These are phyloP conservation scores for Suillus variegatus DNA, from an alignment of 768 basidiomycete species.

Conservation along the genomic window DNA sequence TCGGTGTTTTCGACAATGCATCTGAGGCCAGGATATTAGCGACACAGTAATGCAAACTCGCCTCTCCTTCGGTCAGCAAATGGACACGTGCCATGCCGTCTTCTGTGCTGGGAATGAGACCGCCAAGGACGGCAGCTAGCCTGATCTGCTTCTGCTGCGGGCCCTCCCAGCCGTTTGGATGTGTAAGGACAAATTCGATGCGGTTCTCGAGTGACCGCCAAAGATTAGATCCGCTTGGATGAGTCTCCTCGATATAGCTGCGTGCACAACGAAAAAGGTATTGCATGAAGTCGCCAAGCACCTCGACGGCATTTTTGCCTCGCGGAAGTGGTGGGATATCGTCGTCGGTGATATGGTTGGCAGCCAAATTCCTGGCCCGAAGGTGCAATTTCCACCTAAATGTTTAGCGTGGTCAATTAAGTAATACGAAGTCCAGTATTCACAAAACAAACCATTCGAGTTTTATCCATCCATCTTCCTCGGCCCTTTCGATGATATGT, in stretches of 20 bases:
- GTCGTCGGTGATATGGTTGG: constrained; percentile 31
- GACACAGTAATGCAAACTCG: constrained; percentile 59
- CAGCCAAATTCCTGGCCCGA: constrained; percentile 34
- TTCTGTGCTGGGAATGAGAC: constrained; percentile 44
- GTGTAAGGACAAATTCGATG: constrained; percentile 55
- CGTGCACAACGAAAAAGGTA: constrained; percentile 47
- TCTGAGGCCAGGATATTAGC: constrained; percentile 45
- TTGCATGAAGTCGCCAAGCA: constrained; percentile 49
- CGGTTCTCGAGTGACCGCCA: constrained; percentile 45
- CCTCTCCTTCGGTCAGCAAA: constrained; percentile 67
- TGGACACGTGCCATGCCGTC: constrained; percentile 45
- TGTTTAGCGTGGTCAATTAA: not conserved
- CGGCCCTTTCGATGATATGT: constrained; percentile 39
- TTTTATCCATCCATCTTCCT: constrained; percentile 47
- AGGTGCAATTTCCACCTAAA: constrained; percentile 41
- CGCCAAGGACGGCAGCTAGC: constrained; percentile 50
- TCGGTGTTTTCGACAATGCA: constrained; percentile 18
- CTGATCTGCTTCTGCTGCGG: constrained; percentile 59
- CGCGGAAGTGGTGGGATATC: constrained; percentile 43
- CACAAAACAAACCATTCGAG: constrained; percentile 42
- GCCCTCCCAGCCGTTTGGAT: constrained; percentile 70
- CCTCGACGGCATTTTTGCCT: constrained; percentile 41
- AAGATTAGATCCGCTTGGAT: constrained; percentile 42
- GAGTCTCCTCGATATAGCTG: constrained; percentile 49
- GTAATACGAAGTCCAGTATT: not conserved